Percentiles rank a stretch among this genome's conserved stretches.
phyloP scores from a whole-genome alignment of 1,284 basidiomycete genomes.

The Anthracocystis setariae region DNA sequence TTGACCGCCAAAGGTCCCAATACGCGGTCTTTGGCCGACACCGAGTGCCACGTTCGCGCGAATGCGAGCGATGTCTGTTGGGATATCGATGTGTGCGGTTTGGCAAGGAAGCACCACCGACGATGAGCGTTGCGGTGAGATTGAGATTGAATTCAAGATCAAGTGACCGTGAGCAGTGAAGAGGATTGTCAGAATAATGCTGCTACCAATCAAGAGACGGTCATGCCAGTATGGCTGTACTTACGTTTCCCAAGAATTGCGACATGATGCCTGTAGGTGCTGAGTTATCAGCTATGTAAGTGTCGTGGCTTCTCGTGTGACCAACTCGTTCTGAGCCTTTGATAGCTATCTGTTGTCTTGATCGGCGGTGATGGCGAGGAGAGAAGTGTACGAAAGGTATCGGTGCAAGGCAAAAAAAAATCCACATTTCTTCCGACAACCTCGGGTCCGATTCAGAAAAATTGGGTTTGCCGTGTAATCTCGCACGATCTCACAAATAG shows the following conservation, averaged over 20 bases:
- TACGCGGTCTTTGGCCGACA: slow-evolving; percentile 87
- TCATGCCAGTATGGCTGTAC: slow-evolving; percentile 2
- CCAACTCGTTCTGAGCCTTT: background rate
- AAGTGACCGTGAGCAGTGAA: background rate
- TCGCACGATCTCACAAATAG: slow-evolving; percentile 5
- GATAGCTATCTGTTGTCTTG: background rate
- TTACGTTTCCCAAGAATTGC: slow-evolving; percentile 50
- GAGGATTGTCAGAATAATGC: background rate
- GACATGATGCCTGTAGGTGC: slow-evolving; percentile 26
- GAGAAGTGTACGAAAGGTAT: slow-evolving; percentile 1
- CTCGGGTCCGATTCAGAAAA: slow-evolving; percentile 21
- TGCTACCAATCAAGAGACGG: background rate
- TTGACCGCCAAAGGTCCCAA: slow-evolving; percentile 92
- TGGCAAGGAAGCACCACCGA: background rate
- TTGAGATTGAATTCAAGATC: background rate
- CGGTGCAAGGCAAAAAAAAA: slow-evolving; percentile 29
- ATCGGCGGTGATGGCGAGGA: slow-evolving; percentile 12
- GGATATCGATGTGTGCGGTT: background rate
- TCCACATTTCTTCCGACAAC: slow-evolving; percentile 21
- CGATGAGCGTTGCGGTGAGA: background rate
- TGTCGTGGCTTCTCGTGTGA: background rate
- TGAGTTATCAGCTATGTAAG: background rate
- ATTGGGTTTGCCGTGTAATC: background rate
- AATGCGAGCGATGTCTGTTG: slow-evolving; percentile 89
- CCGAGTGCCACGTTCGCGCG: slow-evolving; percentile 93